phyloP scores from a whole-genome alignment of 805 yeast species.

The Maudiozyma saulgeensis region DNA sequence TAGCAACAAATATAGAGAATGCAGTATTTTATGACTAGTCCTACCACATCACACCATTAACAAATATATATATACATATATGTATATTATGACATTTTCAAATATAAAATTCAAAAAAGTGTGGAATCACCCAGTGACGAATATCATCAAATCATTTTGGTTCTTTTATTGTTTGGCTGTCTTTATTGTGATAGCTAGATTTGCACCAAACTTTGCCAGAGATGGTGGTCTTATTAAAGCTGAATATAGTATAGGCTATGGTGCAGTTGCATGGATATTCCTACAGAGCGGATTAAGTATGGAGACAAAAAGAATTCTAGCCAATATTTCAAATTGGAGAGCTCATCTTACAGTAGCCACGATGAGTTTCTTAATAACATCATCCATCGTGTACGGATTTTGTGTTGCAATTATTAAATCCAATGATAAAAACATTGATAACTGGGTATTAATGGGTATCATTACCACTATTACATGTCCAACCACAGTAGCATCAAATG shows the following conservation, averaged over 20 bases:
- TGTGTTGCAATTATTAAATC: constrained; percentile 57
- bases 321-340: constrained; percentile 68
- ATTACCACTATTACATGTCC: constrained; percentile 82
- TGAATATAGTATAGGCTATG: constrained; percentile 70
- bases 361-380: constrained; percentile 62
- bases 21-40: no score
- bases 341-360: constrained; percentile 66
- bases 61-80: no score
- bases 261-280: constrained; percentile 81
- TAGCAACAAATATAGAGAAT: no score
- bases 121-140: constrained; percentile 18
- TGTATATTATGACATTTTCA: background rate
- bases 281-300: constrained; percentile 73
- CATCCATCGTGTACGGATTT: constrained; percentile 63
- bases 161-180: constrained; percentile 64
- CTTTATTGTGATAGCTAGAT: constrained; percentile 63
- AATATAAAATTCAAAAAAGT: background rate
- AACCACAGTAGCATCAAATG: constrained; percentile 85
- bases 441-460: constrained; percentile 73
- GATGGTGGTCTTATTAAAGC: constrained; percentile 70
- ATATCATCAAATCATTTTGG: constrained; percentile 45
- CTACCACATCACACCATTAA: background rate
- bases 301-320: constrained; percentile 49
- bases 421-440: constrained; percentile 47
- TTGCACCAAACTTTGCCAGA: constrained; percentile 75